These are phyloP conservation scores for Suillus variegatus DNA, from an alignment of 768 basidiomycete species.

Conservation along the genomic window DNA sequence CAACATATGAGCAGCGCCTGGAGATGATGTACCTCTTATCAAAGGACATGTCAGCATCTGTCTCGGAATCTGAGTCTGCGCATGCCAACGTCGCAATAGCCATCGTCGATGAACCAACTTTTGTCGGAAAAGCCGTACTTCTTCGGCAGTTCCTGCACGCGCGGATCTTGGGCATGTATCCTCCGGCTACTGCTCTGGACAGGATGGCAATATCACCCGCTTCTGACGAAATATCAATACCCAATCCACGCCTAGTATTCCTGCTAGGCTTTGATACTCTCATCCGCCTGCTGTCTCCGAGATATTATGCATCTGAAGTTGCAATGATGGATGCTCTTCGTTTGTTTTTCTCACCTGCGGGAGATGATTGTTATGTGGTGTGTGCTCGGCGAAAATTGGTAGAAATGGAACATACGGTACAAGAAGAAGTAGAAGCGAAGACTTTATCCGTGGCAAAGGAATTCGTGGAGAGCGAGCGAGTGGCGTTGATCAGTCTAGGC, in stretches of 20 bases:
- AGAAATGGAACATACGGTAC: constrained; percentile 18
- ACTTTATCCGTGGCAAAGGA: constrained; percentile 40
- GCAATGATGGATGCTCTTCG: constrained; percentile 59
- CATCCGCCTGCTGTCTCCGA: constrained; percentile 71
- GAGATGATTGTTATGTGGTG: constrained; percentile 62
- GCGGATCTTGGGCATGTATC: constrained; percentile 17
- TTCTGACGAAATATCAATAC: constrained; percentile 9
- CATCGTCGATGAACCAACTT: constrained; percentile 85
- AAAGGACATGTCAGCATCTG: constrained; percentile 35
- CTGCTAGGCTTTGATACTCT: constrained; percentile 86
- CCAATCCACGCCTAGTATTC: constrained; percentile 56
- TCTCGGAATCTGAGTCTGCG: background rate
- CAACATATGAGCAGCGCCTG: constrained; percentile 73
- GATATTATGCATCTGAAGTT: constrained; percentile 61
- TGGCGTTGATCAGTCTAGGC: constrained; percentile 65
- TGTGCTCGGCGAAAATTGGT: constrained; percentile 58
- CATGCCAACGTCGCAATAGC: constrained; percentile 68
- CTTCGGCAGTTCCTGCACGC: constrained; percentile 53
- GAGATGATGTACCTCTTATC: constrained; percentile 86
- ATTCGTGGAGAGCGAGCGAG: constrained; percentile 51
- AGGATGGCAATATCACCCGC: constrained; percentile 14
- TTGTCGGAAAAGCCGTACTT: constrained; percentile 74
- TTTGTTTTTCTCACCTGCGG: constrained; percentile 56
- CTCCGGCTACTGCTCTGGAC: constrained; percentile 18
- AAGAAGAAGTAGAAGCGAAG: constrained; percentile 31